phyloP scores from a whole-genome alignment of 306 rosid species.

The Hippophae rhamnoides region DNA sequence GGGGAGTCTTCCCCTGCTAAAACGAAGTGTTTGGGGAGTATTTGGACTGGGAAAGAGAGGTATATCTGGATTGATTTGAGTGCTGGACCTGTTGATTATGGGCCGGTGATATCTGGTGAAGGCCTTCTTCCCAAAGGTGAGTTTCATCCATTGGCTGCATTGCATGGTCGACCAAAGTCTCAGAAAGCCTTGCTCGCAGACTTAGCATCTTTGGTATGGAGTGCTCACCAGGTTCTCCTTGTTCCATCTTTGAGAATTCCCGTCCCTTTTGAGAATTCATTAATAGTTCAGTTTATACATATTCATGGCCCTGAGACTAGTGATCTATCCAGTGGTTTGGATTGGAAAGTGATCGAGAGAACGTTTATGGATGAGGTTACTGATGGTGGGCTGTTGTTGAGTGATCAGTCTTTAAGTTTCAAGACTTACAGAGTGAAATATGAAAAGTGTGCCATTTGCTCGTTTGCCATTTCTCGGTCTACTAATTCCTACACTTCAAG shows the following conservation, averaged over 20 bases:
- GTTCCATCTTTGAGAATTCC: slow-evolving; percentile 87
- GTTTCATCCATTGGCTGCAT: slow-evolving; percentile 73
- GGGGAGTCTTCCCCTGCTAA: slow-evolving; percentile 63
- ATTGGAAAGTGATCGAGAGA: slow-evolving; percentile 58
- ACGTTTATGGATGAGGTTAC: slow-evolving; percentile 48
- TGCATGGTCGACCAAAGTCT: slow-evolving; percentile 64
- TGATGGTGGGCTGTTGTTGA: slow-evolving; percentile 48
- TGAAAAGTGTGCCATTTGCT: slow-evolving; percentile 48
- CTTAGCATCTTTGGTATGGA: slow-evolving; percentile 61
- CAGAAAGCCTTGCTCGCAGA: slow-evolving; percentile 61
- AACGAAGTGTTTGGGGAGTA: slow-evolving; percentile 61
- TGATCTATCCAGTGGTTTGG: slow-evolving; percentile 40
- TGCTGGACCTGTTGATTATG: slow-evolving; percentile 88
- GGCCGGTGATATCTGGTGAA: slow-evolving; percentile 80
- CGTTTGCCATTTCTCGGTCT: slow-evolving; percentile 65
- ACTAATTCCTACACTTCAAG: slow-evolving; percentile 74
- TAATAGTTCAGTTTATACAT: slow-evolving; percentile 67
- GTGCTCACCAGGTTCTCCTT: slow-evolving; percentile 74
- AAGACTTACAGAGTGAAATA: slow-evolving; percentile 37
- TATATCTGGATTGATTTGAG: slow-evolving; percentile 83
- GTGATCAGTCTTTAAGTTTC: slow-evolving; percentile 61
- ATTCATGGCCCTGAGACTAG: slow-evolving; percentile 33
- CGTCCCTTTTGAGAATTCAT: slow-evolving; percentile 51
- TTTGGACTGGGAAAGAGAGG: slow-evolving; percentile 61
- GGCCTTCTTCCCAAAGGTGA: slow-evolving; percentile 78